phyloP scores from a whole-genome alignment of 305 asterid genomes.

The Fraxinus xanthoxyloides region DNA sequence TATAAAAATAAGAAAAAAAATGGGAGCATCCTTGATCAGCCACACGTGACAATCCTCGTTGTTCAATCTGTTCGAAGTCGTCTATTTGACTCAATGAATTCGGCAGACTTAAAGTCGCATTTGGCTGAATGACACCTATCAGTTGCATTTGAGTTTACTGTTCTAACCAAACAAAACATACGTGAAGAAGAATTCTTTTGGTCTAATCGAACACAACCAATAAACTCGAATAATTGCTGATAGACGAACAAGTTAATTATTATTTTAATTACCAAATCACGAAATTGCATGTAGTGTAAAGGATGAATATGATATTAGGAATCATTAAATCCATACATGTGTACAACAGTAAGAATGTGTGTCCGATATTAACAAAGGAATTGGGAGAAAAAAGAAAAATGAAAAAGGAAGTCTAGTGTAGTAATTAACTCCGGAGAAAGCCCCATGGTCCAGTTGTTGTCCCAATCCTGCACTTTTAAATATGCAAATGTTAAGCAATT shows the following conservation, averaged over 20 bases:
- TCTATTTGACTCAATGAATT: not conserved
- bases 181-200: not conserved
- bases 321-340: not conserved
- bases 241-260: not conserved
- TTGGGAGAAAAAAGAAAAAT: not conserved
- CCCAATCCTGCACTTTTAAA: conserved; percentile 23
- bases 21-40: not conserved
- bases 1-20: not conserved
- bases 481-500: not conserved
- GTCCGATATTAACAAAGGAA: not conserved
- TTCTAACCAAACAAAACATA: not conserved
- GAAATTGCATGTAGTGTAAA: not conserved
- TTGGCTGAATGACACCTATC: not conserved
- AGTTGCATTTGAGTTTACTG: not conserved
- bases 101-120: not conserved
- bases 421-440: conserved; percentile 11
- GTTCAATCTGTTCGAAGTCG: not conserved
- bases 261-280: not conserved
- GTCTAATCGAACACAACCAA: not conserved
- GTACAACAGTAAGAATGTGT: not conserved
- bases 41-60: not conserved
- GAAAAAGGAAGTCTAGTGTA: not conserved
- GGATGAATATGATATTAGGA: not conserved
- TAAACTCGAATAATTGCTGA: not conserved
- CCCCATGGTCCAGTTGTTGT: conserved; percentile 33